Evolutionary conservation across 306 rosid genomes (phyloP), one percentile per base, ranked within the genome.

Genomic region (Vicia villosa): DNA sequence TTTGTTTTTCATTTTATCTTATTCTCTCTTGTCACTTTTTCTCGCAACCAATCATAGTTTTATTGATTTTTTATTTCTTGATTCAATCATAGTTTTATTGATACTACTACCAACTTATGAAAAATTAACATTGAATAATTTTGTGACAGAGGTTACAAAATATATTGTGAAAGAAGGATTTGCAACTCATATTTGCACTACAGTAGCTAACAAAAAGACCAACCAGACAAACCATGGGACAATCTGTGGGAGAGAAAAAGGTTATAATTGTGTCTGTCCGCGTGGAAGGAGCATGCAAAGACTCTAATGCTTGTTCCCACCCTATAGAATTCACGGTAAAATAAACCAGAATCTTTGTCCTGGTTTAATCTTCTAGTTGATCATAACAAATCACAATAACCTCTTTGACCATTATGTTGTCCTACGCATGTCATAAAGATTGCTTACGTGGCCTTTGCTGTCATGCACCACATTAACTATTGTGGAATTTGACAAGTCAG

Each of bases 211-310:
- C 41, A 46, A 62, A 73, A 50, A 46, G 50, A 56, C 0, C 12
- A 10, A 47, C 16, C 51, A 19, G 17, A 49, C 51, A 73, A 73
- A 41, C 24, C 34, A 67, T 14, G 57, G 4, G 4, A 7, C 4
- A 69, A 10, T 8, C 5, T 32, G 8, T 6, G 37, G 10, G 2
- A 11, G 59, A 72, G 10, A n/a, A 72, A 38, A 45, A 6, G 45
- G 56, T 14, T 50, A 54, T 55, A 37, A 55, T 55, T 52, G 72
- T 52, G 72, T 30, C 42, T 52, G 72, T 69, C 72, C 34, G 10
- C 49, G 43, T 64, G 2, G 54, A 42, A 41, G 76, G 71, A 70
- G 68, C 68, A 66, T 58, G 34, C 49, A 66, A 38, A 36, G 30
- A 24, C 34, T 32, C 37, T 32, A 32, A 32, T 32, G 37, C 37